These are phyloP conservation scores for Pythium oligandrum DNA, from an alignment of 352 stramenopile species.

Conservation along the genomic window DNA sequence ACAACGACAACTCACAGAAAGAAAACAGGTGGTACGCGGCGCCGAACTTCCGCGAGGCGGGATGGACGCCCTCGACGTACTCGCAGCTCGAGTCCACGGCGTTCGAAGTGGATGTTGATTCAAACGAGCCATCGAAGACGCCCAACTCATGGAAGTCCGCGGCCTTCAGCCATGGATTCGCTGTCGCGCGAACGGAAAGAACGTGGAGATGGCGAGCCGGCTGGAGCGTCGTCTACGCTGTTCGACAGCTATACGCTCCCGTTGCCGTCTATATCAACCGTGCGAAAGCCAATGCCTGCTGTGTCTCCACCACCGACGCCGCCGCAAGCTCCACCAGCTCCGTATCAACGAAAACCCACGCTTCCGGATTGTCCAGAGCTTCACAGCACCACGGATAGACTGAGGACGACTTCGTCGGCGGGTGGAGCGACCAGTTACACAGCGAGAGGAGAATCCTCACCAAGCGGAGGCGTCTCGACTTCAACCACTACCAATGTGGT, in stretches of 20 bases:
- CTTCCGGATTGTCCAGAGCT: constrained; percentile 25
- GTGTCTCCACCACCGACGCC: constrained; percentile 33
- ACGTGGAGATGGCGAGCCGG: neutral
- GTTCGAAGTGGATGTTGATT: constrained; percentile 64
- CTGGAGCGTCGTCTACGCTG: neutral
- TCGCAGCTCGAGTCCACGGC: too few species aligned
- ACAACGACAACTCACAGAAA: too few species aligned
- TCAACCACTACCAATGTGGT: neutral
- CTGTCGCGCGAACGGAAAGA: constrained; percentile 59
- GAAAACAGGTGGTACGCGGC: too few species aligned
- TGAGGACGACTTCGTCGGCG: too few species aligned
- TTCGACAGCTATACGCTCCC: neutral
- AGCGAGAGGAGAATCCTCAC: too few species aligned
- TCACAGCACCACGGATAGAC: neutral
- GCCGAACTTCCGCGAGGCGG: too few species aligned
- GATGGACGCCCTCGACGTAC: too few species aligned
- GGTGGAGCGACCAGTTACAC: too few species aligned
- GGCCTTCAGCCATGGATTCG: constrained; percentile 56
- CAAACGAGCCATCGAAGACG: constrained; percentile 51
- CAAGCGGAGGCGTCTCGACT: too few species aligned
- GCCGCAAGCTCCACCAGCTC: constrained; percentile 25
- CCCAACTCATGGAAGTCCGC: constrained; percentile 73
- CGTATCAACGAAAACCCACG: constrained; percentile 29
- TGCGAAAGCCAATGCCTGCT: neutral
- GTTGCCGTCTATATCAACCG: neutral